A percentile compares a stretch with the other conserved stretches of the same genome.
Evolutionary conservation across 441 rosid species (phyloP).

Genomic region (Gossypium gossypioides): DNA sequence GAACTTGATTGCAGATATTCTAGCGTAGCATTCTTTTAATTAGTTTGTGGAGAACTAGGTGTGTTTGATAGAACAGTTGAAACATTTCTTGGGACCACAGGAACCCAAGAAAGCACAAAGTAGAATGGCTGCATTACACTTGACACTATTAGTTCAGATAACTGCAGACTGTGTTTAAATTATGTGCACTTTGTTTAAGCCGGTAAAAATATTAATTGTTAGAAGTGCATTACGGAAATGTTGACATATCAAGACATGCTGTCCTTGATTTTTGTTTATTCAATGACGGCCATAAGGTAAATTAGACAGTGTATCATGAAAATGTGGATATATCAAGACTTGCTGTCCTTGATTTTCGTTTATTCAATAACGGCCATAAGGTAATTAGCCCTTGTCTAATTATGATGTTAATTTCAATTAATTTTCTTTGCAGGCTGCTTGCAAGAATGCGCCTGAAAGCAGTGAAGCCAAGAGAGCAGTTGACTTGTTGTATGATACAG

Average conservation of each 20-base stretch:
- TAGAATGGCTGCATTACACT: not conserved
- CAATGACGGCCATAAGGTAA: not conserved
- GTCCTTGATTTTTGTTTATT: not conserved
- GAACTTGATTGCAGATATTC: not conserved
- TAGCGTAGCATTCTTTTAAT: not conserved
- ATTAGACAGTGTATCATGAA: not conserved
- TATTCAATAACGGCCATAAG: not conserved
- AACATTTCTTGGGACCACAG: not conserved
- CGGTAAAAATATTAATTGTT: not conserved
- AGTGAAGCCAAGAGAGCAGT: constrained; percentile 78
- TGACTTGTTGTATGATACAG: constrained; percentile 82
- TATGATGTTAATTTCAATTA: not conserved
- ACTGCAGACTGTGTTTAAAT: not conserved
- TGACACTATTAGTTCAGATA: not conserved
- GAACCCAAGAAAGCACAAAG: not conserved
- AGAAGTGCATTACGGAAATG: not conserved
- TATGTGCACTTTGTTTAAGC: not conserved
- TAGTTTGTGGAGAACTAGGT: not conserved
- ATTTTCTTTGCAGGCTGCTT: constrained; percentile 61
- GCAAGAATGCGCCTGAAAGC: constrained; percentile 81
- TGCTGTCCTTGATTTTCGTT: not conserved
- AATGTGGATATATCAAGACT: not conserved
- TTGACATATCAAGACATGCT: not conserved
- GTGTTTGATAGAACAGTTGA: not conserved
- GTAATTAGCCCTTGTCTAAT: not conserved